phyloP scores from a whole-genome alignment of 768 basidiomycete genomes.

The Trametes cubensis region DNA sequence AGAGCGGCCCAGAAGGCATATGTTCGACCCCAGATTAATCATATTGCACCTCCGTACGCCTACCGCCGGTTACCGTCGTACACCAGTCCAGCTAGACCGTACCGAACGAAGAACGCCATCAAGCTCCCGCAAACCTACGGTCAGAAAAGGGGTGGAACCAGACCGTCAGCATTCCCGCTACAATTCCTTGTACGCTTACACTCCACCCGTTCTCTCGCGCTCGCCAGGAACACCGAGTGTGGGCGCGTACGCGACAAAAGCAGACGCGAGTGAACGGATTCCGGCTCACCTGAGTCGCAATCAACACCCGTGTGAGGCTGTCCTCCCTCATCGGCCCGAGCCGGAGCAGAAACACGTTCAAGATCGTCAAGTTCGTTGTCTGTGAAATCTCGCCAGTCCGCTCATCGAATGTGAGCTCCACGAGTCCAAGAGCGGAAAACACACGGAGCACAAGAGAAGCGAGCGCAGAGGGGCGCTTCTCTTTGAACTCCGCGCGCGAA shows the following conservation, averaged over 20 bases:
- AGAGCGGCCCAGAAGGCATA: not conserved
- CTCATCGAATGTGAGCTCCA: conserved; percentile 60
- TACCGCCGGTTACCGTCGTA: conserved; percentile 92
- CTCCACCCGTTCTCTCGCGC: conserved; percentile 1
- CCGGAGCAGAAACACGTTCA: conserved; percentile 81
- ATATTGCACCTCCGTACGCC: conserved; percentile 9
- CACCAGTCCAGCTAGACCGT: conserved; percentile 85
- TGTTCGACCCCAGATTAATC: not conserved
- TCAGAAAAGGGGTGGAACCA: conserved; percentile 2
- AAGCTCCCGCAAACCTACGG: conserved; percentile 71
- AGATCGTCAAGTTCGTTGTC: conserved; percentile 87
- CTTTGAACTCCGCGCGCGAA: conserved; percentile 64
- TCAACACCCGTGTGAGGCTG: conserved; percentile 70
- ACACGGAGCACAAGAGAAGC: conserved; percentile 58
- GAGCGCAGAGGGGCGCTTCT: conserved; percentile 55
- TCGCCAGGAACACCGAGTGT: not conserved
- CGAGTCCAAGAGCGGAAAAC: conserved; percentile 65
- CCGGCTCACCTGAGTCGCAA: conserved; percentile 65
- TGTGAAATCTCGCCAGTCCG: conserved; percentile 62
- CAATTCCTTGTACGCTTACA: conserved; percentile 13
- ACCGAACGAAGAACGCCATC: conserved; percentile 83
- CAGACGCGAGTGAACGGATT: not conserved
- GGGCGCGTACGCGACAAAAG: not conserved
- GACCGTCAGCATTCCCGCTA: conserved; percentile 8
- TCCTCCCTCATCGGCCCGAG: conserved; percentile 88